Evolutionary conservation across 768 basidiomycete genomes (phyloP), one percentile per base, ranked within the genome.

Genomic region (Podaxis carcinomalis): DNA sequence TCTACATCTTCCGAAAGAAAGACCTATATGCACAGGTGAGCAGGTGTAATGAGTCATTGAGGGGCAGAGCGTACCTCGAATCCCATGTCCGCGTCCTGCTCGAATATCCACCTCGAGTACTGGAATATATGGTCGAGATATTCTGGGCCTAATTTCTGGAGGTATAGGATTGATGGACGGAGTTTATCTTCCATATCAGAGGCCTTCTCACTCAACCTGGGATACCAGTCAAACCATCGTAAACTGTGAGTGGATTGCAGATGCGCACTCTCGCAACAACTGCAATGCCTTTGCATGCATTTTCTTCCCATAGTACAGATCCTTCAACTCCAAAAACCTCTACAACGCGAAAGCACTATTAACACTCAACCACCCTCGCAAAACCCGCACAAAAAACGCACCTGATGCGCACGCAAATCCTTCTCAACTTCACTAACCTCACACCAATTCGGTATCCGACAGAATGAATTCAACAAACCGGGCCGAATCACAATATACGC

Each of bases 1-100:
- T 96, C 94, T 5, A 90, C 90, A 61, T 98, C 95, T 68, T 98
- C 96, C 0, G 95, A 94, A 2, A 89, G 93, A 69, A 98, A 99
- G 44, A 99, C 93, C 94, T 97, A 65, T 1, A 19, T 44, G 19
- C 21, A 59, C 51, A 23, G 54, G 10, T 21, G 16, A 36, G 47
- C 32, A n/a, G 37, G 27, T 40, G n/a, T 27, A 59, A 36, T 21
- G 27, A 47, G 40, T 25, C 1, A 27, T 25, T 25, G 10, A 13
- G 32, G 25, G 3, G 16, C 5, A 51, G 27, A 37, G 57, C 70
- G 36, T 65, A 87, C 95, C 76, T 94, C 81, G 62, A 98, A 88
- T 1, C 83, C 95, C 73, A 89, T 86, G 23, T 85, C 79, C 0
- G 79, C 75, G 66, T 95, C 84, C 19, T 82, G 78, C 28, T 90